Conservation (phyloP, 495 filamentous ascomycete species). For the Aspergillus sclerotiicarbonarius region DNA sequence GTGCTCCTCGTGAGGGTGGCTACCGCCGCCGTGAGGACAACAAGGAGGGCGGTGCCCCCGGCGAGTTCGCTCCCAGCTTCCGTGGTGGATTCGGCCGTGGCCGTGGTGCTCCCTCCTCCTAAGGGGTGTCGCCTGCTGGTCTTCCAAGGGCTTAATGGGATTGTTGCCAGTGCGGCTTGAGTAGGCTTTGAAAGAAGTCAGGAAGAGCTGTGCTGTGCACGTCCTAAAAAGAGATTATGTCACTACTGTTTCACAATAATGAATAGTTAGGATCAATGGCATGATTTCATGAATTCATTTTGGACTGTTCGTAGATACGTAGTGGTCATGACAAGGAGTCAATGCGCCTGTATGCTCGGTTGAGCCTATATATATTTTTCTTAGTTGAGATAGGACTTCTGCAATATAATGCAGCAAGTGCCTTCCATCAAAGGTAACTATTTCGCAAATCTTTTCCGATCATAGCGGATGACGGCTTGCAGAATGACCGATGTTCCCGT, state of each 20-base stretch:
- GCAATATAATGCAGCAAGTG: not conserved
- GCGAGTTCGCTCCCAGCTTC: conserved; percentile 94
- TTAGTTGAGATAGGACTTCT: not conserved
- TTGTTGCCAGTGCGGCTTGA: conserved; percentile 32
- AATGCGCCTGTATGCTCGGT: not conserved
- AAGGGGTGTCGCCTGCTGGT: conserved; percentile 37
- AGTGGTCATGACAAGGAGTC: not conserved
- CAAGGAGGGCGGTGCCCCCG: conserved; percentile 94
- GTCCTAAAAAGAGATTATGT: conserved; percentile 29
- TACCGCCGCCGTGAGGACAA: conserved; percentile 83
- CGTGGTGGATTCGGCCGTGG: conserved; percentile 94
- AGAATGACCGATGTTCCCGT: conserved; percentile 61
- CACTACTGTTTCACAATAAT: conserved; percentile 25
- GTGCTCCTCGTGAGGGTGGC: conserved; percentile 86
- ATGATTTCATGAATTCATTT: conserved; percentile 31
- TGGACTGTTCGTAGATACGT: not conserved
- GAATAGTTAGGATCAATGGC: conserved; percentile 36
- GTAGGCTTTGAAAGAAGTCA: conserved; percentile 24
- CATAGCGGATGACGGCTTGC: conserved; percentile 60
- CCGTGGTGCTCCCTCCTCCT: conserved; percentile 72
- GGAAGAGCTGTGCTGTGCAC: conserved; percentile 32
- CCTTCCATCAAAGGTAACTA: not conserved
- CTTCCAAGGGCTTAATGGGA: conserved; percentile 34
- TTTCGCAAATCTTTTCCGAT: conserved; percentile 42
- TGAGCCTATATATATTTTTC: not conserved